Evolutionary conservation across 2,329 filamentous ascomycete species (phyloP), one percentile per base, ranked within the genome.

Genomic region (Sordariomycetes sp.): DNA sequence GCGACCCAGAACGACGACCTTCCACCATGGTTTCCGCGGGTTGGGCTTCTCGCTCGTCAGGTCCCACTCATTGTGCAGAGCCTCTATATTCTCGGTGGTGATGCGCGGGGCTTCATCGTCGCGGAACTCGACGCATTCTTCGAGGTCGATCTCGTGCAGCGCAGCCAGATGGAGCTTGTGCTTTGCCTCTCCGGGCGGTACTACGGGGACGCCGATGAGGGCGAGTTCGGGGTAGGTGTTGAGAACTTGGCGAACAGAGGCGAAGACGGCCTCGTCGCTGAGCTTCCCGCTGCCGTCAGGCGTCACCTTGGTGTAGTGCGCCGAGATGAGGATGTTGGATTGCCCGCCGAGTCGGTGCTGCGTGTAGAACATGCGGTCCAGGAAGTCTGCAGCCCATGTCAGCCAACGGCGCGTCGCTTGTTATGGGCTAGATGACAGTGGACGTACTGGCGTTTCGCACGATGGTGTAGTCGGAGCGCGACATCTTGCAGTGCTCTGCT

Each of bases 241-340:
- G 5, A 46, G 39, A 4, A 46, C 37, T 3, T 33, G 14, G 12
- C 39, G 37, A 17, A 48, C 36, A 2, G 45, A 45, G 2, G 44
- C 38, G 10, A 42, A 25, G 9, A 48, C 35, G 0, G 34, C 33
- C 1, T 20, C 14, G 8, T 27, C 28, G 3, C 34, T 23, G 1
- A 39, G 30, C 21, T n/a, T 23, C 11, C 30, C 12, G 4, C 20
- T 23, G 12, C n/a, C 7, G n/a, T 10, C 29, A 16, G 7, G 17
- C 20, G 8, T 18, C 10, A 6, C 10, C 8, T 16, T 30, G 17
- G 21, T 36, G n/a, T 48, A 48, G 5, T 37, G 33, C 14, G 44
- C 46, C 8, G 45, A 39, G 2, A 47, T 40, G 20, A 45, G 20
- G 7, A 48, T 36, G 15, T 48, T 48, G n/a, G 45, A 45, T 19